These are phyloP conservation scores for Cladophialophora exuberans DNA, from an alignment of 2,329 filamentous ascomycete genomes.

Conservation along the genomic window DNA sequence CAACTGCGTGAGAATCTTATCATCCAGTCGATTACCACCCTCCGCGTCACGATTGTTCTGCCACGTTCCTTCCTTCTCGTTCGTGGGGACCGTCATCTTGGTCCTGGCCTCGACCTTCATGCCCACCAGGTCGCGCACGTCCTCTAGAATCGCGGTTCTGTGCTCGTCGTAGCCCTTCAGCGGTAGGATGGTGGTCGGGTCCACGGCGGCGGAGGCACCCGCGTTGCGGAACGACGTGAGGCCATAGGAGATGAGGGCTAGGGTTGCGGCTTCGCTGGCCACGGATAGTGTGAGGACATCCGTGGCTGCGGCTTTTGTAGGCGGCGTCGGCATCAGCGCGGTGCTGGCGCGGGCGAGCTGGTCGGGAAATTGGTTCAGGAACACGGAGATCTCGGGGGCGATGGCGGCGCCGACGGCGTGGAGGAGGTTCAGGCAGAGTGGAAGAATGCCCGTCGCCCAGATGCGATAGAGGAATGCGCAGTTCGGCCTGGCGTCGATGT, in stretches of 20 bases:
- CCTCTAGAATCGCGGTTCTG: slow-evolving; percentile 70
- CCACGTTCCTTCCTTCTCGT: slow-evolving; percentile 71
- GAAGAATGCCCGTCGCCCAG: slow-evolving; percentile 86
- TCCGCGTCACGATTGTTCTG: slow-evolving; percentile 47
- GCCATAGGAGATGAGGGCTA: slow-evolving; percentile 75
- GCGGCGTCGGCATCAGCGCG: slow-evolving; percentile 62
- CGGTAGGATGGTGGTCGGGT: slow-evolving; percentile 66
- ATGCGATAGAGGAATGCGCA: slow-evolving; percentile 79
- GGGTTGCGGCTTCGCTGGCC: slow-evolving; percentile 44
- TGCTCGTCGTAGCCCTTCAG: slow-evolving; percentile 67
- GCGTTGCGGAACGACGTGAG: slow-evolving; percentile 66
- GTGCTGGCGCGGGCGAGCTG: slow-evolving; percentile 74
- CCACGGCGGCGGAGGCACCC: slow-evolving; percentile 65
- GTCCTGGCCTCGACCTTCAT: slow-evolving; percentile 41
- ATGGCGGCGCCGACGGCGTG: slow-evolving; percentile 78
- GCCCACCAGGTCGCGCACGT: slow-evolving; percentile 68
- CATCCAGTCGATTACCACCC: slow-evolving; percentile 65
- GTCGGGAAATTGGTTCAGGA: slow-evolving; percentile 85
- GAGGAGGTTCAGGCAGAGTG: slow-evolving; percentile 85
- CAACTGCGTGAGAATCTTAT: slow-evolving; percentile 73
- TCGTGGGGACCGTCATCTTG: slow-evolving; percentile 73
- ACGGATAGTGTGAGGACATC: slow-evolving; percentile 45
- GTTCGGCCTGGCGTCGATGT: slow-evolving; percentile 73
- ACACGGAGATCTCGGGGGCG: slow-evolving; percentile 80
- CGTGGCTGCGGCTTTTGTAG: slow-evolving; percentile 40